phyloP scores from a whole-genome alignment of 2,329 filamentous ascomycete species.

The Colletotrichum simmondsii region DNA sequence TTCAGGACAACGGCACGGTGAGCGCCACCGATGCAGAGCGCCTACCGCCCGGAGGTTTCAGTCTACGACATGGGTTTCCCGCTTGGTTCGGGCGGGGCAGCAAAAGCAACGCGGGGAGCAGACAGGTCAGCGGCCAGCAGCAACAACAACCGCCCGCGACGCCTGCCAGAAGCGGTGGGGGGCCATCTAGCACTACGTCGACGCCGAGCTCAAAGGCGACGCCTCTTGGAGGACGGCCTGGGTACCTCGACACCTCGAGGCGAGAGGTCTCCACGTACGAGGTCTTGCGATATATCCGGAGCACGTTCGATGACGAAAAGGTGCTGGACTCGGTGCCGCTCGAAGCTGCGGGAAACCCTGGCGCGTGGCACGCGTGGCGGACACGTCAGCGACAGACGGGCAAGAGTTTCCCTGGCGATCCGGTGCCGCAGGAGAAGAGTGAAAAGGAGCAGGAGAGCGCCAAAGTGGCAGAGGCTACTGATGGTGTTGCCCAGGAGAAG shows the following conservation, averaged over 20 bases:
- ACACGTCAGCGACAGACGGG: slow-evolving; percentile 59
- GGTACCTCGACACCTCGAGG: slow-evolving; percentile 54
- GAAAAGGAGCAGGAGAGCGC: neutral
- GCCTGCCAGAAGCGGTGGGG: slow-evolving; percentile 37
- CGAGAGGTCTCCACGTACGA: slow-evolving; percentile 68
- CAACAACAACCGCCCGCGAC: slow-evolving; percentile 42
- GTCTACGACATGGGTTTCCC: slow-evolving; percentile 89
- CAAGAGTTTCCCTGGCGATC: slow-evolving; percentile 6
- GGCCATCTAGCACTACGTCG: slow-evolving; percentile 37
- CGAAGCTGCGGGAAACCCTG: slow-evolving; percentile 86
- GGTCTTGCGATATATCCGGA: slow-evolving; percentile 83
- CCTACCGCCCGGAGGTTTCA: slow-evolving; percentile 89
- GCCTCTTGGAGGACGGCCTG: slow-evolving; percentile 41
- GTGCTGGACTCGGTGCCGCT: slow-evolving; percentile 84
- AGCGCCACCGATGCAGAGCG: slow-evolving; percentile 86
- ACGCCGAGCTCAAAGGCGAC: slow-evolving; percentile 46
- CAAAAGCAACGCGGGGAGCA: slow-evolving; percentile 49
- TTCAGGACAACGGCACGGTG: slow-evolving; percentile 79
- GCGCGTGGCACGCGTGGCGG: slow-evolving; percentile 94
- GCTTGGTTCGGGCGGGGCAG: slow-evolving; percentile 81
- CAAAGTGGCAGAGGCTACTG: neutral
- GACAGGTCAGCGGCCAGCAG: slow-evolving; percentile 55
- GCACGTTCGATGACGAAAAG: slow-evolving; percentile 80
- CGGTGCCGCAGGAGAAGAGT: neutral
- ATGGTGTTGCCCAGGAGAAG: neutral